phyloP scores from a whole-genome alignment of 768 basidiomycete genomes.

The Sistotremastrum niveocremeum region DNA sequence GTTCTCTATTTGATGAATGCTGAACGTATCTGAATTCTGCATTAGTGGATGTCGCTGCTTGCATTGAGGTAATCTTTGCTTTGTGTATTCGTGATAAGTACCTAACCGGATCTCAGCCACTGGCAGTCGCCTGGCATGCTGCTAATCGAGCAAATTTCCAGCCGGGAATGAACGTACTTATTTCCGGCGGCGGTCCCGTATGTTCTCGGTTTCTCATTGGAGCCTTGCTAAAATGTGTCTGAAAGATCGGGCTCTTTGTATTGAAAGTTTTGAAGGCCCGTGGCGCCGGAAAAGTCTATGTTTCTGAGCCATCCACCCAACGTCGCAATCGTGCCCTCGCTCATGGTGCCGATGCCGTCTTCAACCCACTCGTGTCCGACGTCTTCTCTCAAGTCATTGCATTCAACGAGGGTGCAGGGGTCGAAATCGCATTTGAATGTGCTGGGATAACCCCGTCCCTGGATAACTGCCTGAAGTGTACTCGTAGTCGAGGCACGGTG shows the following conservation, averaged over 20 bases:
- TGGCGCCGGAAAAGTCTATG: conserved; percentile 19
- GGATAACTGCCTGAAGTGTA: conserved; percentile 21
- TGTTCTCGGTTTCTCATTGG: conserved; percentile 6
- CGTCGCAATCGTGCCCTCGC: conserved; percentile 25
- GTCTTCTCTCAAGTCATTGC: conserved; percentile 15
- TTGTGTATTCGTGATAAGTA: not conserved
- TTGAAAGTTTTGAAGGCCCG: conserved; percentile 24
- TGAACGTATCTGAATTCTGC: not conserved
- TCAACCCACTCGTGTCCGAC: conserved; percentile 22
- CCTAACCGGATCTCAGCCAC: conserved; percentile 13
- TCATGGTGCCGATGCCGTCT: conserved; percentile 24
- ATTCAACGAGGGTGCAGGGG: conserved; percentile 21
- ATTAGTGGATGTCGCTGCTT: conserved; percentile 33
- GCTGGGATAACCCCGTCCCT: conserved; percentile 28
- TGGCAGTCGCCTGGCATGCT: conserved; percentile 33
- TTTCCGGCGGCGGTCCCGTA: conserved; percentile 34
- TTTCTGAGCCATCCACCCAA: conserved; percentile 27
- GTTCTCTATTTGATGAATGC: conserved; percentile 3
- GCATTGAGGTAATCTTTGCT: conserved; percentile 18
- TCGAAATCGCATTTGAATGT: conserved; percentile 34
- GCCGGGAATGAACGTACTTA: conserved; percentile 24
- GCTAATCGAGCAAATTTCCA: conserved; percentile 27
- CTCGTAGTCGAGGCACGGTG: conserved; percentile 25
- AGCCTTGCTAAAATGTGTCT: not conserved
- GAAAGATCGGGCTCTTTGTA: conserved; percentile 26